phyloP scores from a whole-genome alignment of 176 grass and related monocot species.

The Leersia perrieri region DNA sequence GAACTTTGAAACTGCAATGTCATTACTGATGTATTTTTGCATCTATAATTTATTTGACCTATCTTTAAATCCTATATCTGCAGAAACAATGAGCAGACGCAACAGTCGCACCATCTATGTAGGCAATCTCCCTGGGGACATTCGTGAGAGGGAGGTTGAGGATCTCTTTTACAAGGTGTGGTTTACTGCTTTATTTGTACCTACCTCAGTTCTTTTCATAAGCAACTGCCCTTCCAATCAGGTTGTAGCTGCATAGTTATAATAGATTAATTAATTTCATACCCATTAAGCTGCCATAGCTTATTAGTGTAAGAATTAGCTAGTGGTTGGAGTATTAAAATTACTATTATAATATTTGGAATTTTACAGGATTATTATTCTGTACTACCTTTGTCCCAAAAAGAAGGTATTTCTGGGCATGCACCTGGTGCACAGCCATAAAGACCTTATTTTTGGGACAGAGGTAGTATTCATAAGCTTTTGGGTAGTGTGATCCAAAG shows the following conservation, averaged over 20 bases:
- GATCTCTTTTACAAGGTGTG: conserved; percentile 95
- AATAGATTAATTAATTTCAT: not conserved
- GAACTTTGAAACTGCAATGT: not conserved
- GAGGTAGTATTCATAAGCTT: no score
- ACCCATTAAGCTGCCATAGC: not conserved
- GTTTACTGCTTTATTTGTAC: not conserved
- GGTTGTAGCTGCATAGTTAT: not conserved
- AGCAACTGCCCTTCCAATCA: not conserved
- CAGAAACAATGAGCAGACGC: conserved; percentile 74
- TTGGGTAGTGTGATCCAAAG: no score
- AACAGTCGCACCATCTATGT: conserved; percentile 80
- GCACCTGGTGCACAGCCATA: no score
- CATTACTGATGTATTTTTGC: not conserved
- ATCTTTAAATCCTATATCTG: not conserved
- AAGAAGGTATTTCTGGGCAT: no score
- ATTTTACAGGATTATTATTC: not conserved
- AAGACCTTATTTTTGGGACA: no score
- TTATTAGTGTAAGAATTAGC: not conserved
- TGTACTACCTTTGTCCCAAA: no score
- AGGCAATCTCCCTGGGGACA: conserved; percentile 93
- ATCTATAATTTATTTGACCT: not conserved
- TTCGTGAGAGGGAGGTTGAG: conserved; percentile 91
- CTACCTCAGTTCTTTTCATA: not conserved
- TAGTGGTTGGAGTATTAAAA: not conserved
- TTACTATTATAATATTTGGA: not conserved